Conservation (phyloP, 2,329 filamentous ascomycete species). For the Fusarium sp. region DNA sequence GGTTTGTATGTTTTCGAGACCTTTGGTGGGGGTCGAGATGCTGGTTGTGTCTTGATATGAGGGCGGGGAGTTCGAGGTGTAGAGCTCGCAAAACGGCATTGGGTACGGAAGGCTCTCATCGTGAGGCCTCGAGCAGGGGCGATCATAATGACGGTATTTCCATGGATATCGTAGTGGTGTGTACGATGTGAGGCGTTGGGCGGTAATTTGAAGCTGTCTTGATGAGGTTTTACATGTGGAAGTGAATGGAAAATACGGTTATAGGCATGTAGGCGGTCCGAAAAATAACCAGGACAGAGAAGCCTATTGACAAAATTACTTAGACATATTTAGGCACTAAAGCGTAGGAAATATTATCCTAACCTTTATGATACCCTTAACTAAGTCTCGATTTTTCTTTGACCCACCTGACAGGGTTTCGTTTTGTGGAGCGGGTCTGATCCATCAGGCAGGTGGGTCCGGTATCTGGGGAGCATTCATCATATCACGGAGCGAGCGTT, state of each 20-base stretch:
- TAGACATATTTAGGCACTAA: too few relatives aligned
- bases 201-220: background rate
- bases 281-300: too few relatives aligned
- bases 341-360: too few relatives aligned
- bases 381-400: too few relatives aligned
- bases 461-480: constrained; percentile 22
- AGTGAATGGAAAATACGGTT: constrained; percentile 16
- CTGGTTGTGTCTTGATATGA: constrained; percentile 29
- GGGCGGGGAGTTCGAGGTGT: constrained; percentile 41
- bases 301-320: too few relatives aligned
- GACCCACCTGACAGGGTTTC: constrained; percentile 16
- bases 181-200: background rate
- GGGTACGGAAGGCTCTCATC: constrained; percentile 24
- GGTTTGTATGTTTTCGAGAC: constrained; percentile 48
- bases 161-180: constrained; percentile 11
- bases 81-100: constrained; percentile 50
- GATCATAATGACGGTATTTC: constrained; percentile 48
- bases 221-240: constrained; percentile 25
- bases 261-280: background rate
- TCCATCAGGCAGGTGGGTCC: constrained; percentile 28
- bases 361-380: too few relatives aligned
- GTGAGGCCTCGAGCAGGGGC: constrained; percentile 44
- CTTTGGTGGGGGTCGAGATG: constrained; percentile 40
- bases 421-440: constrained; percentile 41
- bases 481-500: constrained; percentile 24